Evolutionary conservation across 1,139 yeast species (phyloP), one percentile per base, ranked within the genome.

Genomic region (Geotrichum klebahnii): DNA sequence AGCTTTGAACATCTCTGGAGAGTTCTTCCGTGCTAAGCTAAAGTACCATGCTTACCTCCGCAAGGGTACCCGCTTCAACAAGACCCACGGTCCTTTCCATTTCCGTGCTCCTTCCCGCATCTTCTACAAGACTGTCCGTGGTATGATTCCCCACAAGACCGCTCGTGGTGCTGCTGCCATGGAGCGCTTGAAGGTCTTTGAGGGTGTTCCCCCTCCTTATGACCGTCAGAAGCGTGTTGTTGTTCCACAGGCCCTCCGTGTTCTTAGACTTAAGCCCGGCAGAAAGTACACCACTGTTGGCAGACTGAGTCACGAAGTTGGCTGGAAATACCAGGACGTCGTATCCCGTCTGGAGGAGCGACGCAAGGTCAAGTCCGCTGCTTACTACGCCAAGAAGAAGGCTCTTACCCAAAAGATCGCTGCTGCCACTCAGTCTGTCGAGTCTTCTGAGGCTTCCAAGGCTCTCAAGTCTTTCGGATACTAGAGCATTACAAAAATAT

Each of bases 91-190:
- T 80, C 97, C 97, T 73, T 94, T 92, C 97, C 98, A 92, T 77
- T 92, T 92, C 96, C 92, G 97, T 80, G 98, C 98, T 61, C 98
- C 98, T 76, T 89, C 97, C 61, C 89, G 97, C 81, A 89, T 92
- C 78, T 88, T 92, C 79, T 90, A 89, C 94, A 92, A 92, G 85
- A 97, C 98, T 72, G 78, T 92, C 76, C 87, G 96, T 76, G 98
- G 98, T 79, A 94, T 94, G 98, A 80, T 94, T 71, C 82, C 97
- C 73, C 98, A 92, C 92, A 92, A 94, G 88, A 92, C 98, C 66
- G 92, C 97, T 69, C 94, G 98, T 79, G 98, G 98, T 79, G 85
- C 87, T 81, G 97, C 97, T 73, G 98, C 98, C 70, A 78, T 92
- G 74, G 97, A 90, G 81, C 89, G 97, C 80, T 87, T 92, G 70